Evolutionary conservation across 129 eudicot species (phyloP).

Genomic region (Gnaphalium uliginosum): DNA sequence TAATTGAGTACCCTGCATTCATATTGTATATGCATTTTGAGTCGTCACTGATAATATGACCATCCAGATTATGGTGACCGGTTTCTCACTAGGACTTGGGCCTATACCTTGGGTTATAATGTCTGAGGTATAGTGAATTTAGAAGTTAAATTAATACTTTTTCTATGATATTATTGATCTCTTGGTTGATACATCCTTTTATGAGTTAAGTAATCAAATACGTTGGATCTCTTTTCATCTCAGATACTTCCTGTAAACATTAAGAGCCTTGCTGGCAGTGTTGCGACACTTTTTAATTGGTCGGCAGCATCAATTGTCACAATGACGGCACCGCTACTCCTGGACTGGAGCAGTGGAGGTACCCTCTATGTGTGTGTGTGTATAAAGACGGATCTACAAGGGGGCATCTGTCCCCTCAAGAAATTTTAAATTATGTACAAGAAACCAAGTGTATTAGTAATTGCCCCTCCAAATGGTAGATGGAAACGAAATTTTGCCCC

Average conservation of each 20-base stretch:
- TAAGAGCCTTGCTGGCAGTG: conserved; percentile 88
- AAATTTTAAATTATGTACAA: too few relatives aligned
- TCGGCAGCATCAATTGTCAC: conserved; percentile 59
- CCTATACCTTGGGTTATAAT: conserved; percentile 89
- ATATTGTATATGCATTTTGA: neutral
- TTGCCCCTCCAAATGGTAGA: too few relatives aligned
- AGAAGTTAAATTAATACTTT: neutral
- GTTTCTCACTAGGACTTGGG: conserved; percentile 81
- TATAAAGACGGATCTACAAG: neutral
- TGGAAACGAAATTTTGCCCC: too few relatives aligned
- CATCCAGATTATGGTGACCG: conserved; percentile 65
- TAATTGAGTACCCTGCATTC: neutral
- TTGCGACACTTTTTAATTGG: conserved; percentile 77
- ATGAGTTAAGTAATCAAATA: neutral
- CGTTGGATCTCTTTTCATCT: conserved; percentile 9
- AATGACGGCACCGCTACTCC: conserved; percentile 67
- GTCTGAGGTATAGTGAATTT: conserved; percentile 70
- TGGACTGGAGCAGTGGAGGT: conserved; percentile 90
- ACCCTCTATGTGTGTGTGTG: conserved; percentile 24
- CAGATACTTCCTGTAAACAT: conserved; percentile 88
- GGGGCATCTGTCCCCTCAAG: neutral
- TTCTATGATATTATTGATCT: neutral
- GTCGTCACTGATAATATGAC: conserved; percentile 7
- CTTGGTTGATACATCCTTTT: neutral
- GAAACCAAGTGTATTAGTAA: neutral